A percentile compares a stretch with the other conserved stretches of the same genome.
Conservation (phyloP, 192 early-diverging fungal genomes). For the Coemansia erecta region DNA sequence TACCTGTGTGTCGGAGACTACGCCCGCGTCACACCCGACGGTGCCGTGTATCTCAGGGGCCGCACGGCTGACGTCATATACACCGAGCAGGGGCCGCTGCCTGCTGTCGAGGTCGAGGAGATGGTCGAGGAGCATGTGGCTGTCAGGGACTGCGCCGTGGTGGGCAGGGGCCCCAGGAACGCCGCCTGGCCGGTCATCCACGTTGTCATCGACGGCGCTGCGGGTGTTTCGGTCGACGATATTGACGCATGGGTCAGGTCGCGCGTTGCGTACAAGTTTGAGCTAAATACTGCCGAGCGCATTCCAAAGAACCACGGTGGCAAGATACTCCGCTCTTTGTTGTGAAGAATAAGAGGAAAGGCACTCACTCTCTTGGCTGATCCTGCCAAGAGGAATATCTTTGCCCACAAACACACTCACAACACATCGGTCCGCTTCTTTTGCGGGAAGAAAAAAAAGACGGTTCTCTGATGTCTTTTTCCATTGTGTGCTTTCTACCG, state of each 20-base stretch:
- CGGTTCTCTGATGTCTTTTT: background rate
- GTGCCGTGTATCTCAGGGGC: constrained; percentile 61
- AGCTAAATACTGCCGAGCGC: too few species aligned
- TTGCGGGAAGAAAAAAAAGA: too few species aligned
- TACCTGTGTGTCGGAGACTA: constrained; percentile 83
- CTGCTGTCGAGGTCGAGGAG: constrained; percentile 80
- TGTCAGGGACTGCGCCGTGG: constrained; percentile 65
- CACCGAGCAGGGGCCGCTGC: constrained; percentile 66
- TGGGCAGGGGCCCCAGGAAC: constrained; percentile 41
- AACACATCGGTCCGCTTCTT: too few species aligned
- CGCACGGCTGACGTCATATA: constrained; percentile 85
- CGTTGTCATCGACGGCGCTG: constrained; percentile 8
- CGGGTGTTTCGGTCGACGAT: background rate
- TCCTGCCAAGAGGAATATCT: too few species aligned
- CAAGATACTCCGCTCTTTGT: constrained; percentile 16
- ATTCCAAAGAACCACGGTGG: constrained; percentile 32
- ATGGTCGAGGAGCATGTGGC: constrained; percentile 59
- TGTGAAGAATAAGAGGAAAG: too few species aligned
- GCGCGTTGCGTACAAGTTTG: background rate
- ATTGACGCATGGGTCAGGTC: constrained; percentile 13
- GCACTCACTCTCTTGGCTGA: background rate
- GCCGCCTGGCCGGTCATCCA: constrained; percentile 10
- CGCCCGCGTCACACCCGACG: constrained; percentile 59
- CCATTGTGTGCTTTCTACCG: background rate
- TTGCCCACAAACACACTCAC: too few species aligned